A percentile compares a stretch with the other conserved stretches of the same genome.
Conservation (phyloP, 176 grass and related monocot genomes). For the Bolboschoenus planiculmis region DNA sequence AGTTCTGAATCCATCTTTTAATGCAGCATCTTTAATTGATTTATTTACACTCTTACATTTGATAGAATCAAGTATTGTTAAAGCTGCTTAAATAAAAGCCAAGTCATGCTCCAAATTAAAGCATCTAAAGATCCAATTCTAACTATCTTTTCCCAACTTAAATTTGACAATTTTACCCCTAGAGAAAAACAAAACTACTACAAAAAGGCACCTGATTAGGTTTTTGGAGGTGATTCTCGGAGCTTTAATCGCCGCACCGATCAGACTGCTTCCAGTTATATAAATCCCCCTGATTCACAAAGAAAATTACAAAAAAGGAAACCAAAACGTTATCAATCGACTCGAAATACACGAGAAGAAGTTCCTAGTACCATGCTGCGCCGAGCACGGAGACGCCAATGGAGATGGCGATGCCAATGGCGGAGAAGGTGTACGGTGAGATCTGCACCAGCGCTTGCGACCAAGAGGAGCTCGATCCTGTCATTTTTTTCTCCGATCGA, state of each 20-base stretch:
- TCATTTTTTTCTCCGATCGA: conserved; percentile 31
- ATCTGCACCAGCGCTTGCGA: conserved; percentile 68
- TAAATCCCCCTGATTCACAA: conserved; percentile 74
- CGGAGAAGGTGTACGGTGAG: conserved; percentile 95
- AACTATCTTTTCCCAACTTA: not conserved
- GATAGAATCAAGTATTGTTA: not conserved
- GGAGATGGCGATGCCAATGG: conserved; percentile 94
- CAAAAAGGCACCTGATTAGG: conserved; percentile 67
- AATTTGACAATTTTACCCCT: not conserved
- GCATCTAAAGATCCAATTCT: not conserved
- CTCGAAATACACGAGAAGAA: not conserved
- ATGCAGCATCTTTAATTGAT: not conserved
- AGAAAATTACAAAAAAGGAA: not conserved
- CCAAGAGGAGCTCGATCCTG: conserved; percentile 65
- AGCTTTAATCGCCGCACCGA: conserved; percentile 90
- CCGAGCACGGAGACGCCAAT: conserved; percentile 98
- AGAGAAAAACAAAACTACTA: not conserved
- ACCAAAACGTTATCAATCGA: not conserved
- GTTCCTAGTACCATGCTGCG: conserved; percentile 54
- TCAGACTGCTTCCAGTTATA: conserved; percentile 96
- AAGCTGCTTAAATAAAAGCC: not conserved
- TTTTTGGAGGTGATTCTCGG: conserved; percentile 99
- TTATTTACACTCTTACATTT: not conserved
- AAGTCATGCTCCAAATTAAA: not conserved
- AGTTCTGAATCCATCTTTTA: not conserved